A percentile compares a stretch with the other conserved stretches of the same genome.
Evolutionary conservation across 1,284 basidiomycete genomes (phyloP).

Genomic region (Apiotrichum gamsii): DNA sequence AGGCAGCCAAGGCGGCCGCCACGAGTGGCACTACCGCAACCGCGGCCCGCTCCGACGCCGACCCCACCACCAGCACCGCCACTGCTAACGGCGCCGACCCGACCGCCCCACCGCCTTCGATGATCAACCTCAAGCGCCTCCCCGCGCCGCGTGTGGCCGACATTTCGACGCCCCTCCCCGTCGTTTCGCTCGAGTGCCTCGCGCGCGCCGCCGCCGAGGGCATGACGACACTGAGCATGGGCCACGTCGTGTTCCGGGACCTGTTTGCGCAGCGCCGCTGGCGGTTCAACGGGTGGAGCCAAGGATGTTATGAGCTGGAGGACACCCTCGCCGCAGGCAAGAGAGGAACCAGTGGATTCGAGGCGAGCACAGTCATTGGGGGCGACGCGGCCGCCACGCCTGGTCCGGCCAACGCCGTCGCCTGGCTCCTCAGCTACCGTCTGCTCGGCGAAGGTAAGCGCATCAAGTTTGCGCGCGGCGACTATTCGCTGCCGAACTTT

Average conservation of each 20-base stretch:
- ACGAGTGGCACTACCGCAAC: not conserved
- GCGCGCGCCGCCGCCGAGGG: constrained; percentile 58
- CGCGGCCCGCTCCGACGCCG: not conserved
- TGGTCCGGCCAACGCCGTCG: constrained; percentile 15
- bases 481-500: constrained; percentile 36
- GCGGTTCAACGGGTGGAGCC: constrained; percentile 31
- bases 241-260: constrained; percentile 67
- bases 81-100: not conserved
- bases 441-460: constrained; percentile 40
- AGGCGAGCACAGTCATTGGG: not conserved
- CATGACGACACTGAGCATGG: constrained; percentile 76
- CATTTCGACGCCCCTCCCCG: constrained; percentile 33
- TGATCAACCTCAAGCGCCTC: constrained; percentile 33
- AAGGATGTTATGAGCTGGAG: constrained; percentile 31
- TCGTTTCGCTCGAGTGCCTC: constrained; percentile 55
- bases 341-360: no score
- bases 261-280: constrained; percentile 50
- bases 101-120: constrained; percentile 15
- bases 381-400: not conserved
- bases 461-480: constrained; percentile 36
- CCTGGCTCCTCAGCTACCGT: constrained; percentile 42
- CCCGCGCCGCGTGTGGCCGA: constrained; percentile 37
- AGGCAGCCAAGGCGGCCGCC: no score
- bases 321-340: not conserved
- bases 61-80: constrained; percentile 1